Evolutionary conservation across 148 eudicot genomes (phyloP), one percentile per base, ranked within the genome.

Genomic region (Limonium bicolor): DNA sequence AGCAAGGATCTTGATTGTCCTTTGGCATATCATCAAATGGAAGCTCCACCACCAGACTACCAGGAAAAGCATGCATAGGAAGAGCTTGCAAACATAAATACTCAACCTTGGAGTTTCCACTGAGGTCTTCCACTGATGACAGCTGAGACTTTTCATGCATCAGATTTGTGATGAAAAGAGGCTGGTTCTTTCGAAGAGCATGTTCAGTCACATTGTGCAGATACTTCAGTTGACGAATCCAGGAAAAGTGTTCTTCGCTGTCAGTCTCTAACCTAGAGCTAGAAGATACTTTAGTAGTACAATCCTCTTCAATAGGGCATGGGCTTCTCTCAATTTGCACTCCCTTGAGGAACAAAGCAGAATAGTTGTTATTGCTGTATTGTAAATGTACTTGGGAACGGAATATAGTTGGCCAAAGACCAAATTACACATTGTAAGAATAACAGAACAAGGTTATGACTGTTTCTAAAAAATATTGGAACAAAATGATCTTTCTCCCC

Each of bases 131-230:
- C 41, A 60, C 51, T 3, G 44, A 48, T 38, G 62, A 48, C 43
- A 73, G 25, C n/a, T 60, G 46, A 12, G 54, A 45, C 65, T 68
- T 83, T 38, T 77, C 79, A 66, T 80, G 84, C 81, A 63, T 67
- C 50, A 80, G 50, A 69, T 88, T 88, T 39, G 54, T 50, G 42
- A 88, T 66, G 39, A 83, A 55, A 42, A 83, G 53, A 27, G 97
- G 97, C 64, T 72, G 73, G 54, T 83, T 83, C 56, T 80, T 88
- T 20, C 58, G 62, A 62, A 88, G 81, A 40, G 94, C 83, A 36
- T 65, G 90, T 24, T 80, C 86, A 18, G 94, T 88, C 59, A 77
- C 61, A 45, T 54, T 77, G 50, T 63, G 59, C 30, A 88, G 65
- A 59, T 68, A 63, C 48, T 74, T 83, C 48, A 60, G 76, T 43